These are phyloP conservation scores for Aphanocladium album DNA, from an alignment of 2,329 filamentous ascomycete species.

Conservation along the genomic window DNA sequence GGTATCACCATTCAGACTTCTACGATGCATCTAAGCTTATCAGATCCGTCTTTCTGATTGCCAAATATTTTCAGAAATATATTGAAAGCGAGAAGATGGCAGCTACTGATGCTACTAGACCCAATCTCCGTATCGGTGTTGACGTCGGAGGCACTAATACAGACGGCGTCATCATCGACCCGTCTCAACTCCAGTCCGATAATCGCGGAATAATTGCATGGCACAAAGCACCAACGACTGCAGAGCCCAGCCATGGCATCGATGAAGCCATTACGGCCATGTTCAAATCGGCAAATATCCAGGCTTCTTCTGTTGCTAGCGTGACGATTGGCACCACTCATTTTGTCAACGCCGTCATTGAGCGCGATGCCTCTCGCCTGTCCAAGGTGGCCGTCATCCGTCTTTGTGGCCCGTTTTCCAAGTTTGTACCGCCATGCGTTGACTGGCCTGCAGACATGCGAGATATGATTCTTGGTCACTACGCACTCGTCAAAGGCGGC, in stretches of 20 bases:
- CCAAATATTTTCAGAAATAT: neutral
- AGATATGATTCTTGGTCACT: constrained; percentile 40
- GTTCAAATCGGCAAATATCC: constrained; percentile 30
- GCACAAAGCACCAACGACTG: constrained; percentile 45
- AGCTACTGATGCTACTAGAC: neutral
- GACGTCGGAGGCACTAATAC: constrained; percentile 50
- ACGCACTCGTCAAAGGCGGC: constrained; percentile 43
- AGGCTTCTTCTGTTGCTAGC: constrained; percentile 36
- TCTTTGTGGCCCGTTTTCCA: constrained; percentile 49
- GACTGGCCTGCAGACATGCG: constrained; percentile 50
- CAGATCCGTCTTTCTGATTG: neutral
- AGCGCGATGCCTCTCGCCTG: constrained; percentile 44
- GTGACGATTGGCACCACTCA: constrained; percentile 53
- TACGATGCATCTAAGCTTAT: neutral
- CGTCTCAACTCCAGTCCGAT: constrained; percentile 26
- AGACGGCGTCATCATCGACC: constrained; percentile 47
- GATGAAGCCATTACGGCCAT: constrained; percentile 39
- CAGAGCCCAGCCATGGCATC: constrained; percentile 43
- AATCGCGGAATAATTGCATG: constrained; percentile 43
- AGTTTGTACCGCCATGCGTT: constrained; percentile 44
- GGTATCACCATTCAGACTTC: neutral
- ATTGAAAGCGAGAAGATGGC: neutral
- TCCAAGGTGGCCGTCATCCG: constrained; percentile 49
- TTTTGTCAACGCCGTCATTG: constrained; percentile 55
- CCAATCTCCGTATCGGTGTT: constrained; percentile 37